Evolutionary conservation across 257 asterid genomes (phyloP).

Genomic region (Petrea volubilis): DNA sequence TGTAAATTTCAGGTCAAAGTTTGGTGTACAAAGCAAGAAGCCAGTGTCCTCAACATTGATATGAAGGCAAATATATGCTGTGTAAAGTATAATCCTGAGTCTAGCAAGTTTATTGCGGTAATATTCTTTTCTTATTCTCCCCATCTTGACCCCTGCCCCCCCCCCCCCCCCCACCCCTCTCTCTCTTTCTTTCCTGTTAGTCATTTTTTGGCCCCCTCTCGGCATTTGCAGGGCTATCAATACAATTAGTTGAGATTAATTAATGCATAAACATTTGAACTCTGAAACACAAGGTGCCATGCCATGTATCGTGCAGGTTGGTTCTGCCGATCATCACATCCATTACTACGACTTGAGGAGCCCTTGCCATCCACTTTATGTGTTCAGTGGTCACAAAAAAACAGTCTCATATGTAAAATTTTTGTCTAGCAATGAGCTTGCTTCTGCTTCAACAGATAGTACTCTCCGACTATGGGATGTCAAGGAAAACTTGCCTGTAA

Average conservation of each 20-base stretch:
- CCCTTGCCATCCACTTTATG: slow-evolving; percentile 57
- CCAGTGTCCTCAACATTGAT: slow-evolving; percentile 69
- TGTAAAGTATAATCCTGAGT: slow-evolving; percentile 80
- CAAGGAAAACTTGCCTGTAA: slow-evolving; percentile 59
- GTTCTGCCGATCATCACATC: slow-evolving; percentile 82
- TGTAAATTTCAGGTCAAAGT: slow-evolving; percentile 58
- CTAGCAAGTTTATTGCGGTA: slow-evolving; percentile 68
- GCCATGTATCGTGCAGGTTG: slow-evolving; percentile 50
- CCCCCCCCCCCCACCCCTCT: too few relatives aligned
- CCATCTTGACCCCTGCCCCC: neutral
- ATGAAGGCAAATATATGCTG: slow-evolving; percentile 86
- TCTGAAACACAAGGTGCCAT: neutral
- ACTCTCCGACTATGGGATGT: slow-evolving; percentile 85
- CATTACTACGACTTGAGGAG: slow-evolving; percentile 82
- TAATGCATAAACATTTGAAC: neutral
- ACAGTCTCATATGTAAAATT: slow-evolving; percentile 84
- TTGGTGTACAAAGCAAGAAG: slow-evolving; percentile 82
- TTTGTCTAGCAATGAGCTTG: slow-evolving; percentile 69
- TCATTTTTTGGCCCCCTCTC: neutral
- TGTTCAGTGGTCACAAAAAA: slow-evolving; percentile 74
- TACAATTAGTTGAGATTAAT: neutral
- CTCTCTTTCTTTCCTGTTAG: too few relatives aligned
- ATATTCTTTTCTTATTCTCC: slow-evolving; percentile 7
- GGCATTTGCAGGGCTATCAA: neutral
- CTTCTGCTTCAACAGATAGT: slow-evolving; percentile 88